Evolutionary conservation across 495 filamentous ascomycete genomes (phyloP), one percentile per base, ranked within the genome.

Genomic region (Hypoxylon fragiforme): DNA sequence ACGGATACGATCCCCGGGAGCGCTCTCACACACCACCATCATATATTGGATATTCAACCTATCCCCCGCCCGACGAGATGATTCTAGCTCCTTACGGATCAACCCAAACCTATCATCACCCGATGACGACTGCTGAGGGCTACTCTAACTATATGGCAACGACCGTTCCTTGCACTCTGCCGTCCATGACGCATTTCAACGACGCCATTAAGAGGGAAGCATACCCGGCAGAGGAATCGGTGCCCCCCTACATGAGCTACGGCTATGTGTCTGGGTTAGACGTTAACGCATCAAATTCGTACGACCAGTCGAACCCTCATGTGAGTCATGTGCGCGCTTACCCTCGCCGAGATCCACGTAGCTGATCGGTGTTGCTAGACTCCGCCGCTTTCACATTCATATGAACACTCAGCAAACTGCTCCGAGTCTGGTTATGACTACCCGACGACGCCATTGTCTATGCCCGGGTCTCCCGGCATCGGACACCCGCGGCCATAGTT

Each of bases 351-450:
- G 63, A 71, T 64, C 65, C 62, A 54, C 66, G 70, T 74, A 77
- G 72, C 75, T 77, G 74, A 77, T 69, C 67, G 65, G 69, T 68
- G 62, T 53, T 62, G 63, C 62, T 79, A 95, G 90, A 92, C 91
- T 73, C 91, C 91, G 73, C 83, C 90, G 64, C 82, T 95, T 64
- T 85, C 85, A 62, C 87, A 91, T 57, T 85, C 87, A 13, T 89
- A 87, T 71, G 88, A 92, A 57, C 84, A 85, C 63, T 92, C 89
- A 47, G 73, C 77, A 46, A 70, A 74, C 64, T 74, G 85, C 72
- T 77, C 86, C 63, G 73, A 87, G 71, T 65, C 76, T 69, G 71
- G 81, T 38, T 75, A 77, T 60, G 72, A 76, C 54, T 88, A 86
- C 67, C 86, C 86, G 20, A 77, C 78, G 15, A 89, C 86, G 45